Evolutionary conservation across 768 basidiomycete species (phyloP), one percentile per base, ranked within the genome.

Genomic region (Coprinopsis marcescibilis): DNA sequence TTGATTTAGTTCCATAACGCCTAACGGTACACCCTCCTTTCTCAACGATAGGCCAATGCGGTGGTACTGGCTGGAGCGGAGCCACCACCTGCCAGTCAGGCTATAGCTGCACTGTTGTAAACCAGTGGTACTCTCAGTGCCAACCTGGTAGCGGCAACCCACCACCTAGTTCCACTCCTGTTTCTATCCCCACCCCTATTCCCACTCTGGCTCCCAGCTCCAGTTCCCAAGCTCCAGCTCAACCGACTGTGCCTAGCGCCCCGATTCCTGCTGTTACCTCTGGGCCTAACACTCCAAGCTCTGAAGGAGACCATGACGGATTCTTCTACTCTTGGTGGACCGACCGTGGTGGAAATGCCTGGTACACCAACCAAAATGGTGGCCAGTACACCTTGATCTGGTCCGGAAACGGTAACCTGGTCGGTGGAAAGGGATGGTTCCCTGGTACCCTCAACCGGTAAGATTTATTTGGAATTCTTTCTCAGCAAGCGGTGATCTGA

Each of bases 361-460:
- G 60, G 17, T 53, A 54, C 48, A 68, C 66, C 57, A 63, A 62
- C 39, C 65, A 20, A 25, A 35, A 29, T 24, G 19, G 29, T 5
- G 66, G 66, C 12, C 42, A 59, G 40, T 70, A 71, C 54, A 57
- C 50, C 43, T 46, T 71, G 25, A 54, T 52, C 11, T 71, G 69
- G 69, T 54, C 52, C 4, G 55, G 58, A 2, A 51, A 52, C 38
- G 67, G 62, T 29, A 65, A 70, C 52, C 57, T 69, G 26, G 67
- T 69, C n/a, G 69, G 59, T 46, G 69, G 69, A 26, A 64, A 68
- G 26, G 66, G 66, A 15, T 69, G 68, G 66, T 65, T 64, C 43
- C 63, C 65, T 21, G 68, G 68, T 39, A 51, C 56, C 36, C 49
- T 57, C n/a, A 32, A 32, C 37, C 43, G 56, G 60, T 61, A 43